Conservation (phyloP, 805 yeast species). For the Kazachstania kunashirensis region DNA sequence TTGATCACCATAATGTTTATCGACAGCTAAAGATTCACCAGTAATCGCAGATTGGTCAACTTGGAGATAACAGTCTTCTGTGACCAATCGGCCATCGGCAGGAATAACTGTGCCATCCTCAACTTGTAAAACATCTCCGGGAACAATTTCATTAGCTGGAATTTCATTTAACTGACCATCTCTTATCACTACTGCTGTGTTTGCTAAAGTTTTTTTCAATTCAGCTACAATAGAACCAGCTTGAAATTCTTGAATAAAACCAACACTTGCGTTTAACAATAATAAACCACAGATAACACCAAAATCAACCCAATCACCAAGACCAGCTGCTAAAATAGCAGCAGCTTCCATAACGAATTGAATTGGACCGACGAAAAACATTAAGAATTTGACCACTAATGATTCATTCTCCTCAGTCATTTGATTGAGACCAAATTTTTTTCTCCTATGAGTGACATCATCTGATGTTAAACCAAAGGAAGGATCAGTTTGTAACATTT, state of each 20-base stretch:
- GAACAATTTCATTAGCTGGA: constrained; percentile 78
- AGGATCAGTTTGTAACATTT: constrained; percentile 73
- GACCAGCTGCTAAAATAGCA: constrained; percentile 89
- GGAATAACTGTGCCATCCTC: constrained; percentile 92
- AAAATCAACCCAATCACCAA: constrained; percentile 97
- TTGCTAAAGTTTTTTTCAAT: constrained; percentile 88
- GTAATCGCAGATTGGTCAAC: constrained; percentile 95
- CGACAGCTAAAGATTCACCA: constrained; percentile 95
- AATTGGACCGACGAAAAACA: constrained; percentile 90
- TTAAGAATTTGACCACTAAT: constrained; percentile 63
- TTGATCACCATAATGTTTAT: constrained; percentile 79
- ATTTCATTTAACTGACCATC: constrained; percentile 68
- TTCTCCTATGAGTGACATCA: constrained; percentile 73
- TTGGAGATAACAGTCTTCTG: constrained; percentile 79
- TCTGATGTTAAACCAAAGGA: constrained; percentile 63
- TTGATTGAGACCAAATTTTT: constrained; percentile 82
- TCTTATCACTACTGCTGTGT: constrained; percentile 77
- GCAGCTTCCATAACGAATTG: constrained; percentile 98
- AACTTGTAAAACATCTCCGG: constrained; percentile 86
- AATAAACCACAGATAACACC: constrained; percentile 91
- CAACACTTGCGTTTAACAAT: constrained; percentile 81
- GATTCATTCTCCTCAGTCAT: constrained; percentile 86
- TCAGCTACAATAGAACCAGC: constrained; percentile 97
- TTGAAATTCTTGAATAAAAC: constrained; percentile 95
- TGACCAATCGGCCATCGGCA: constrained; percentile 83